phyloP scores from a whole-genome alignment of 257 asterid species.

The Galeopsis tetrahit region DNA sequence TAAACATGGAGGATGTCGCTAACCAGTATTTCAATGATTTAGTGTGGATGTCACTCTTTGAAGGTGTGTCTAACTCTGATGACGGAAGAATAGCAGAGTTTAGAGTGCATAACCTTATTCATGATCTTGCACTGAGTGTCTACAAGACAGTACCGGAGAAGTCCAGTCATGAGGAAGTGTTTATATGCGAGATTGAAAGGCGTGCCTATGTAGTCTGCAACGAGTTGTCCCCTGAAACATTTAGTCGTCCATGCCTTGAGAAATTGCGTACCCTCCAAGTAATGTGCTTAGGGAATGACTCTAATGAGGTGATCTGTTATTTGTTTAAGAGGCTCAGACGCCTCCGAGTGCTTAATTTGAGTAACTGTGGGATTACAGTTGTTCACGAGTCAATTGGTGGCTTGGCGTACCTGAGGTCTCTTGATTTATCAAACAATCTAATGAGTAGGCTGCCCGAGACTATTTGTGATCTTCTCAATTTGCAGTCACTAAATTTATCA shows the following conservation, averaged over 20 bases:
- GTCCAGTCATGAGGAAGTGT: not conserved
- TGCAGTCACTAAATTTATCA: constrained; percentile 18
- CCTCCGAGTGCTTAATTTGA: constrained; percentile 21
- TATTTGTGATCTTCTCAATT: constrained; percentile 13
- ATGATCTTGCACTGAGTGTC: constrained; percentile 18
- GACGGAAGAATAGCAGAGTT: constrained; percentile 4
- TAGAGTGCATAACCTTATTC: constrained; percentile 18
- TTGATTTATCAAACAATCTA: constrained; percentile 16
- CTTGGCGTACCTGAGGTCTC: constrained; percentile 12
- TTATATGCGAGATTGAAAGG: constrained; percentile 11
- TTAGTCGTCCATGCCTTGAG: not conserved
- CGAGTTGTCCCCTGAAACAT: constrained; percentile 3
- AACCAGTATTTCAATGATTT: constrained; percentile 17
- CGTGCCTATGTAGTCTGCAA: constrained; percentile 20
- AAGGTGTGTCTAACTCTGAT: not conserved
- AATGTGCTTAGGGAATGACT: constrained; percentile 6
- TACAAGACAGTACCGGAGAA: not conserved
- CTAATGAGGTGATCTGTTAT: not conserved
- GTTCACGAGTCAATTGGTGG: constrained; percentile 21
- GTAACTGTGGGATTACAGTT: constrained; percentile 9
- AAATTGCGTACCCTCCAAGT: constrained; percentile 12
- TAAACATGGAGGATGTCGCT: constrained; percentile 3
- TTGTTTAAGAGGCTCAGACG: constrained; percentile 2
- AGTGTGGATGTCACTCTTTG: constrained; percentile 20
- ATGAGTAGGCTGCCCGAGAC: constrained; percentile 18